Conservation (phyloP, 495 filamentous ascomycete species). For the Penicillium salamii region DNA sequence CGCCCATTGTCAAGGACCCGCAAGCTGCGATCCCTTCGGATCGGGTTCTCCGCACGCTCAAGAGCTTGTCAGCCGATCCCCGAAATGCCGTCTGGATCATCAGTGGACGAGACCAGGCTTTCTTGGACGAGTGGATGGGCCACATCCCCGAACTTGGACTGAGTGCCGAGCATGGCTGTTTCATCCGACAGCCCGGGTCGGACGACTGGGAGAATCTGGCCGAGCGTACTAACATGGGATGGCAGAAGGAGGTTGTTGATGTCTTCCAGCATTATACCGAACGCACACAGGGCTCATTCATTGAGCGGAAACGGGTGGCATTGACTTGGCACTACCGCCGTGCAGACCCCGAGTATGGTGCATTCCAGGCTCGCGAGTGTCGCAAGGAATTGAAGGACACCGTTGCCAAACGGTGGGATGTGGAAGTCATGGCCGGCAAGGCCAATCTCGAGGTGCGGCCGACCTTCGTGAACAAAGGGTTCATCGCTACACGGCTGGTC, state of each 20-base stretch:
- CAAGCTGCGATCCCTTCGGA: slow-evolving; percentile 82
- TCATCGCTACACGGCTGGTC: slow-evolving; percentile 79
- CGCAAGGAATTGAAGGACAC: slow-evolving; percentile 70
- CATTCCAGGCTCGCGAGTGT: slow-evolving; percentile 71
- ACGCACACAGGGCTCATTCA: slow-evolving; percentile 81
- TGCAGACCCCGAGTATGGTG: slow-evolving; percentile 78
- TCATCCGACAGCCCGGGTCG: slow-evolving; percentile 72
- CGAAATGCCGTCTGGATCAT: slow-evolving; percentile 96
- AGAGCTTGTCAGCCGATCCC: slow-evolving; percentile 72
- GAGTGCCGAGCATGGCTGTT: slow-evolving; percentile 93
- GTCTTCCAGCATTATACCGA: slow-evolving; percentile 84
- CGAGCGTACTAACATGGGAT: slow-evolving; percentile 78
- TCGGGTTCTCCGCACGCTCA: slow-evolving; percentile 72
- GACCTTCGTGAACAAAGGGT: slow-evolving; percentile 94
- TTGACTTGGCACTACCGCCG: slow-evolving; percentile 96
- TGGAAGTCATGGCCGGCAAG: slow-evolving; percentile 94
- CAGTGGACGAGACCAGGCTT: slow-evolving; percentile 85
- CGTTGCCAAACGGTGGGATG: slow-evolving; percentile 73
- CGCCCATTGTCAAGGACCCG: slow-evolving; percentile 89
- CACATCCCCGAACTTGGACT: slow-evolving; percentile 81
- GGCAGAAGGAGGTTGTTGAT: slow-evolving; percentile 77
- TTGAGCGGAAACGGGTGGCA: slow-evolving; percentile 87
- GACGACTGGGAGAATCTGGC: slow-evolving; percentile 84
- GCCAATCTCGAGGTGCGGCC: slow-evolving; percentile 95
- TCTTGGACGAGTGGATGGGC: slow-evolving; percentile 82